Conservation (phyloP, 1,284 basidiomycete genomes). For the Leucocoprinus gongylophorus region DNA sequence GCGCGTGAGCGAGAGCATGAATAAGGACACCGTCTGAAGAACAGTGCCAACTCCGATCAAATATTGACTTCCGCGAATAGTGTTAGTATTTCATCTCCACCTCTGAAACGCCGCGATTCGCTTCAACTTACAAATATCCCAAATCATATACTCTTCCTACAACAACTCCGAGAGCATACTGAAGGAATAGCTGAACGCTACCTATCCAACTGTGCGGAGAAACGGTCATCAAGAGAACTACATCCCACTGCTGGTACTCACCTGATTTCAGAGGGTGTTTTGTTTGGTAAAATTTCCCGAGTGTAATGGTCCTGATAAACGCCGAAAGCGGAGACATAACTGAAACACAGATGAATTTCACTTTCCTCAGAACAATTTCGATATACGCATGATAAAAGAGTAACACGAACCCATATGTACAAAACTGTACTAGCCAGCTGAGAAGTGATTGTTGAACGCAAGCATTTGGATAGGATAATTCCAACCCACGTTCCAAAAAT, state of each 20-base stretch:
- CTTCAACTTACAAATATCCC: slow-evolving; percentile 35
- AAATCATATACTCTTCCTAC: slow-evolving; percentile 38
- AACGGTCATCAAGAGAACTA: neutral
- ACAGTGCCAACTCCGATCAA: slow-evolving; percentile 32
- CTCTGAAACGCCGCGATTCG: slow-evolving; percentile 1
- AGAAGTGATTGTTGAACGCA: neutral
- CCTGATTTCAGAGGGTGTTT: slow-evolving; percentile 43
- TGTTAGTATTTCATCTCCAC: slow-evolving; percentile 8
- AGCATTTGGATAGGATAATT: neutral
- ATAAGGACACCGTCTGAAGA: slow-evolving; percentile 34
- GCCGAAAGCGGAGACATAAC: slow-evolving; percentile 36
- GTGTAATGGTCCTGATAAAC: slow-evolving; percentile 45
- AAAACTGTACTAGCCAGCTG: slow-evolving; percentile 38
- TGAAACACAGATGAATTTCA: slow-evolving; percentile 9
- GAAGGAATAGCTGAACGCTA: slow-evolving; percentile 38
- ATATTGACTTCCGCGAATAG: slow-evolving; percentile 24
- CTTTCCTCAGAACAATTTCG: neutral
- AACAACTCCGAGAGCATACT: slow-evolving; percentile 34
- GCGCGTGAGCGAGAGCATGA: slow-evolving; percentile 36
- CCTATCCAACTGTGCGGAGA: slow-evolving; percentile 36
- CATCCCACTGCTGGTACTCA: slow-evolving; percentile 13
- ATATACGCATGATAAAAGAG: neutral
- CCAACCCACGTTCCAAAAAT: slow-evolving; percentile 27
- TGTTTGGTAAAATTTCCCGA: slow-evolving; percentile 35
- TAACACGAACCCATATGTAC: slow-evolving; percentile 32